phyloP scores from a whole-genome alignment of 805 yeast species.

The Wickerhamiella siamensis region DNA sequence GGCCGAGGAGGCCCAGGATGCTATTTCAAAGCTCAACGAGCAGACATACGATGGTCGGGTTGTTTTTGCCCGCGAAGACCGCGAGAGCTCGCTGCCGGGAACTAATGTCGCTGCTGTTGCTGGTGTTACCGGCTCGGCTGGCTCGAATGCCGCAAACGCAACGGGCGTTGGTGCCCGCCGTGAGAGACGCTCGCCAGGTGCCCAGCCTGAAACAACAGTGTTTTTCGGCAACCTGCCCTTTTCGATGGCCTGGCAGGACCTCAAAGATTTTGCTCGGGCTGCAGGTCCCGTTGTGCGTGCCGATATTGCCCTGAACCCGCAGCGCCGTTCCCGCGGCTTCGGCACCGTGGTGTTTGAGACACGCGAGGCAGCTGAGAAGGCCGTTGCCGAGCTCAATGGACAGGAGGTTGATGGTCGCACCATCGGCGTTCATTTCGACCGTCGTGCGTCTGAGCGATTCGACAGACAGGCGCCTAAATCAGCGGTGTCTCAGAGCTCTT shows the following conservation, averaged over 20 bases:
- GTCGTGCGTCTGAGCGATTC: conserved; percentile 21
- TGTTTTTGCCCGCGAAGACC: conserved; percentile 80
- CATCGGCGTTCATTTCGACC: conserved; percentile 70
- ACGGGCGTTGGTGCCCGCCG: too few relatives aligned
- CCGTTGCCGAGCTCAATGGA: conserved; percentile 57
- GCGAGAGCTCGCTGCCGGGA: conserved; percentile 22
- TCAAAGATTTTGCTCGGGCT: conserved; percentile 68
- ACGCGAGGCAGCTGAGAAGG: conserved; percentile 53
- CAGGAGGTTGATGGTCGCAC: conserved; percentile 59
- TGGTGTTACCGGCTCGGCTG: neutral
- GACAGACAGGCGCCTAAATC: neutral
- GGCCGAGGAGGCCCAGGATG: conserved; percentile 50
- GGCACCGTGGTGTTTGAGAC: conserved; percentile 65
- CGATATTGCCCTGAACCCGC: conserved; percentile 49
- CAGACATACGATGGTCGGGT: conserved; percentile 49
- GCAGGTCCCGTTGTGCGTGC: conserved; percentile 73
- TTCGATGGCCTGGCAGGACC: conserved; percentile 67
- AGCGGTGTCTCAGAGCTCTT: neutral
- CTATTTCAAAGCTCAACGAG: conserved; percentile 57
- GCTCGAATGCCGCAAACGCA: conserved; percentile 11
- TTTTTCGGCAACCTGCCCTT: conserved; percentile 75
- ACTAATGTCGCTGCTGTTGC: conserved; percentile 7
- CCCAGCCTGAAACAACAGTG: conserved; percentile 23
- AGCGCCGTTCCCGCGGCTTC: conserved; percentile 72
- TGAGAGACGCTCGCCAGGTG: too few relatives aligned